phyloP scores from a whole-genome alignment of 305 asterid genomes.

The Rubia occidens region DNA sequence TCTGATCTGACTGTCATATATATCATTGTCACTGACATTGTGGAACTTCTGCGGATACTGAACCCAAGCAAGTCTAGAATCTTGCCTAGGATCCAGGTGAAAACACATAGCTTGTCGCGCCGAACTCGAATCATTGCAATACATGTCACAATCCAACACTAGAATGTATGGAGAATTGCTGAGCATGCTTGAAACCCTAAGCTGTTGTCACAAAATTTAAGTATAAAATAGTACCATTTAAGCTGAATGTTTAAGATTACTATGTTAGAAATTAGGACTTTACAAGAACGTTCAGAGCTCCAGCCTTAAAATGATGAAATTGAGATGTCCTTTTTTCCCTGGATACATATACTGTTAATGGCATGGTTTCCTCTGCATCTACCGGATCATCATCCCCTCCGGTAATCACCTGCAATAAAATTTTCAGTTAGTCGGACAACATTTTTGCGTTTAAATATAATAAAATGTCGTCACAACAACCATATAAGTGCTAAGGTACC shows the following conservation, averaged over 20 bases:
- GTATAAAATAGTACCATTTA: too few relatives aligned
- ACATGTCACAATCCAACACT: slow-evolving; percentile 65
- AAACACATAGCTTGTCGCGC: slow-evolving; percentile 77
- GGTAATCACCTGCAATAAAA: slow-evolving; percentile 30
- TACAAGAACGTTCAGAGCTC: slow-evolving; percentile 57
- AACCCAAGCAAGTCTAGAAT: slow-evolving; percentile 47
- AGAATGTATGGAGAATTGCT: slow-evolving; percentile 67
- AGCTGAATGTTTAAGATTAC: too few relatives aligned
- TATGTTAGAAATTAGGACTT: neutral
- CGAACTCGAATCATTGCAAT: slow-evolving; percentile 34
- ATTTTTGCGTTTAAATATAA: neutral
- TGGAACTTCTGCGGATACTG: slow-evolving; percentile 59
- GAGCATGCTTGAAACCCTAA: slow-evolving; percentile 44
- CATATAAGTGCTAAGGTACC: neutral
- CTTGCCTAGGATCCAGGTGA: slow-evolving; percentile 37
- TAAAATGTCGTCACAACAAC: too few relatives aligned
- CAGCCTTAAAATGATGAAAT: slow-evolving; percentile 64
- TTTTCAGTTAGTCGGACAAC: neutral
- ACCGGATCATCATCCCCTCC: slow-evolving; percentile 14
- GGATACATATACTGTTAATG: slow-evolving; percentile 56
- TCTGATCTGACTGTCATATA: slow-evolving; percentile 41
- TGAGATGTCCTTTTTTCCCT: slow-evolving; percentile 49
- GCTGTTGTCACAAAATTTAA: slow-evolving; percentile 23
- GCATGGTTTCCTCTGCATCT: slow-evolving; percentile 20
- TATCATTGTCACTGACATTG: slow-evolving; percentile 39